Evolutionary conservation across 805 yeast genomes (phyloP).

Genomic region (Schizosaccharomyces osmophilus): DNA sequence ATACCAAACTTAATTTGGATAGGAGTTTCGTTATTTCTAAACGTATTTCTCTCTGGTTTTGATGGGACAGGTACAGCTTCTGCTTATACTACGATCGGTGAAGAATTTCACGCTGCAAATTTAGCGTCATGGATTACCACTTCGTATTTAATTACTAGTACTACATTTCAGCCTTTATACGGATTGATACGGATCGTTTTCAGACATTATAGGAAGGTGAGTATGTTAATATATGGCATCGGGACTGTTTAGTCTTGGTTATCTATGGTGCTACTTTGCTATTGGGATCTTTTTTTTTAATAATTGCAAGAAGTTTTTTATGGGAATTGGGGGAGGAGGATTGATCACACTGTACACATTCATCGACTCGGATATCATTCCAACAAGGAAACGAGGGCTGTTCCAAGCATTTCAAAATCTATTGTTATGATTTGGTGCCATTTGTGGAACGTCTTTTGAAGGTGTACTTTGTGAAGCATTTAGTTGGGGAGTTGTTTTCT

Average conservation of each 20-base stretch:
- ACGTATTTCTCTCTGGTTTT: conserved; percentile 23
- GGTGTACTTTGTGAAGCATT: conserved; percentile 22
- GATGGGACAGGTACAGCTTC: conserved; percentile 27
- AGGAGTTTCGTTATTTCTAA: conserved; percentile 12
- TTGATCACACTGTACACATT: conserved; percentile 42
- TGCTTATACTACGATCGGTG: conserved; percentile 24
- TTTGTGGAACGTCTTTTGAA: conserved; percentile 41
- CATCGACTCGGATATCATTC: conserved; percentile 41
- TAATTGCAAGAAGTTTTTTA: conserved; percentile 13
- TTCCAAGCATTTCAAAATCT: conserved; percentile 21
- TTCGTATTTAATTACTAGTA: conserved; percentile 34
- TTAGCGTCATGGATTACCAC: conserved; percentile 43
- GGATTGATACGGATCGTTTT: too few relatives aligned
- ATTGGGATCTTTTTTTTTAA: conserved; percentile 7
- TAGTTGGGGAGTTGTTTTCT: conserved; percentile 28
- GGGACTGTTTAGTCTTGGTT: conserved; percentile 7
- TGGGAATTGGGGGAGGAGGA: conserved; percentile 65
- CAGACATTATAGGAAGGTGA: conserved; percentile 24
- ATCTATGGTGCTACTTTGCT: conserved; percentile 9
- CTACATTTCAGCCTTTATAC: conserved; percentile 43
- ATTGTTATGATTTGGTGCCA: conserved; percentile 30
- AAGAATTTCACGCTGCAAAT: conserved; percentile 24
- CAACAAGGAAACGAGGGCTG: conserved; percentile 40
- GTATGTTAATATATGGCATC: conserved; percentile 15
- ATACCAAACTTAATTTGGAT: conserved; percentile 1